Evolutionary conservation across 768 basidiomycete species (phyloP), one percentile per base, ranked within the genome.

Genomic region (Roridomyces roridus): DNA sequence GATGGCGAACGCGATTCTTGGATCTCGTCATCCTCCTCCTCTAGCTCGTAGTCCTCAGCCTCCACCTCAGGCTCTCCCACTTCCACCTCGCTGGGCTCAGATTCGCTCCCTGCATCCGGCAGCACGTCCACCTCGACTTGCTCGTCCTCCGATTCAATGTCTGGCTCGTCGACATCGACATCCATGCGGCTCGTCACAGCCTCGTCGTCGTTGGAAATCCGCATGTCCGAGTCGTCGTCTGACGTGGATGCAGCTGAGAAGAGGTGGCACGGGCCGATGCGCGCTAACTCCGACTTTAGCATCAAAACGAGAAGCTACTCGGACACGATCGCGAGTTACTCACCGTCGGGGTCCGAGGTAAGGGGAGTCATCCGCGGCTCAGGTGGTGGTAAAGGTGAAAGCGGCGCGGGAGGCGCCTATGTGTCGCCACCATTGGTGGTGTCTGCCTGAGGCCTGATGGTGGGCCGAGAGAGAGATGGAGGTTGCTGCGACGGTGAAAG

Each of bases 21-120:
- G 17, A 58, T 51, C 21, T 62, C 61, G 49, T 62, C 61, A 37
- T 58, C 56, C 21, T 62, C 61, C 35, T 62, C 61, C 17, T 62
- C 61, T 15, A 62, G 56, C 61, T 62, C 52, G 52, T 62, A 62
- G 20, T 62, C 61, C 34, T 62, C 61, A 17, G 52, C 51, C 41
- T 61, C 55, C 26, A 47, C 55, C 11, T 60, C 59, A 0, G n/a
- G n/a, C n/a, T 62, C 61, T 7, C 47, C 61, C 25, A 44, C 56
- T 0, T 21, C 56, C 12, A 23, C 48, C 6, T 58, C 61, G 44
- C 48, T 62, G n/a, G 51, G 43, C n/a, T 57, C 60, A 5, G 60
- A 62, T 1, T 62, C 61, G 45, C 57, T 58, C 10, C 40, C 52
- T 0, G 37, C 61, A 23, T 54, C 56, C 25, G 52, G 57, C 0